Base-by-base conservation (phyloP, 805 yeast species). In the Groenewaldozyma tartarivorans region DNA sequence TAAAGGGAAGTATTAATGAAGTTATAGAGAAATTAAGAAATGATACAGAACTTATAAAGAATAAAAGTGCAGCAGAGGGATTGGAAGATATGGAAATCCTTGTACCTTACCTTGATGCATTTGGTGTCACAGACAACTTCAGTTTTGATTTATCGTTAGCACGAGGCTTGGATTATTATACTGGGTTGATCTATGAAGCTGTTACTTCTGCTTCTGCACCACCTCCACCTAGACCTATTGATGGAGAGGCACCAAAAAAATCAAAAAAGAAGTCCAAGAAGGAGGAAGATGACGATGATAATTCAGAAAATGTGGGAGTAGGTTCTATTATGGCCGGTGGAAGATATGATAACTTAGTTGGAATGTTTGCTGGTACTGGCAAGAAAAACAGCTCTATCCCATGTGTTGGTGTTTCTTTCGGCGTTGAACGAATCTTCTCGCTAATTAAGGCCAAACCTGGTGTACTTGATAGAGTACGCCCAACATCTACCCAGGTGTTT, bases 281-380 rank as follows among this genome's bases (percentile, higher is more conserved):
- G 36, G 45, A 52, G 44, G 62, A 56, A 32, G 83, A 73, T 15
- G 90, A 75, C 39, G 96, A 86, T 50, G 96, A 92, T 62, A 96
- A 95, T 43, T 83, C 94, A 40, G 96, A 85, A 49, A 86, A 83
- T 53, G 97, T 92, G 41, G 98, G 98, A 53, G 95, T 90, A 33
- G 98, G 98, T 27, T 92, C 98, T 4, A 87, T 92, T 56, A 95
- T 96, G 39, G 98, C 95, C 38, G 98, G 98, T 66, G 98, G 98
- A 49, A 84, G 98, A 63, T 92, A 92, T 63, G 98, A 92, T 63
- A 81, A 82, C 55, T 74, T 92, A 46, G 97, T 92, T 30, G 96
- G 96, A 52, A 92, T 92, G 98, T 92, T 92, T 61, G 74, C 86
- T 40, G 72, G 74, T 46, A 79, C 94, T 33, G 79, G 79, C 51